These are phyloP conservation scores for Plectranthus barbatus DNA, from an alignment of 257 asterid genomes.

Conservation along the genomic window DNA sequence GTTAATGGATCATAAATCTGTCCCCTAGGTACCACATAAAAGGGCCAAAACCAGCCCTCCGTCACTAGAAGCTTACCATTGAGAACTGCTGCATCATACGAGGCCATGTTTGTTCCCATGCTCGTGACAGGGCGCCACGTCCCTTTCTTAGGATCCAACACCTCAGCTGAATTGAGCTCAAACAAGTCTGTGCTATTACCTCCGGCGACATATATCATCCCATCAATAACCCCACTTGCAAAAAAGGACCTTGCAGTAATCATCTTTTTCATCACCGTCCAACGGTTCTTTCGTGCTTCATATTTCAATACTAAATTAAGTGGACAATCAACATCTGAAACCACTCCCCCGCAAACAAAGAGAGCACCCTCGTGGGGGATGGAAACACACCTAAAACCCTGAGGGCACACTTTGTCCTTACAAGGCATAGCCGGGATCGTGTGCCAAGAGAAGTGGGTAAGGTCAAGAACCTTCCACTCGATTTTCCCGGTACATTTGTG, in stretches of 20 bases:
- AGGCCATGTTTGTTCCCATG: slow-evolving; percentile 75
- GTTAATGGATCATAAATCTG: slow-evolving; percentile 75
- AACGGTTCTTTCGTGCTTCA: slow-evolving; percentile 64
- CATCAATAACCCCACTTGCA: slow-evolving; percentile 78
- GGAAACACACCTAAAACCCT: slow-evolving; percentile 78
- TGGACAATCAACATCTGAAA: slow-evolving; percentile 77
- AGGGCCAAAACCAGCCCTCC: slow-evolving; percentile 99
- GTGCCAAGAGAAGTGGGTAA: slow-evolving; percentile 68
- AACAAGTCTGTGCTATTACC: slow-evolving; percentile 72
- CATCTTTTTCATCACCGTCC: slow-evolving; percentile 90
- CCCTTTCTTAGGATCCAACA: slow-evolving; percentile 58
- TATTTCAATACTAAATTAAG: slow-evolving; percentile 75
- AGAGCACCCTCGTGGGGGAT: slow-evolving; percentile 66
- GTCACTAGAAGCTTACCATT: slow-evolving; percentile 84
- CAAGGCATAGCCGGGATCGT: no score
- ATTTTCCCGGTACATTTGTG: slow-evolving; percentile 81
- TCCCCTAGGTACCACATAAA: slow-evolving; percentile 82
- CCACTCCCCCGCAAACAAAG: slow-evolving; percentile 75
- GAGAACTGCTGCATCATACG: slow-evolving; percentile 79
- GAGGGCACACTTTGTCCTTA: slow-evolving; percentile 81
- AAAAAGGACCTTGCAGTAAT: slow-evolving; percentile 77
- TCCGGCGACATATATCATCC: slow-evolving; percentile 85
- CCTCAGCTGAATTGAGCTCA: slow-evolving; percentile 80
- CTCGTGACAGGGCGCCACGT: slow-evolving; percentile 57
- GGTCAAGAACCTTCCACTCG: slow-evolving; percentile 82